phyloP scores from a whole-genome alignment of 352 stramenopile genomes.

The Phytopythium ostracodes region DNA sequence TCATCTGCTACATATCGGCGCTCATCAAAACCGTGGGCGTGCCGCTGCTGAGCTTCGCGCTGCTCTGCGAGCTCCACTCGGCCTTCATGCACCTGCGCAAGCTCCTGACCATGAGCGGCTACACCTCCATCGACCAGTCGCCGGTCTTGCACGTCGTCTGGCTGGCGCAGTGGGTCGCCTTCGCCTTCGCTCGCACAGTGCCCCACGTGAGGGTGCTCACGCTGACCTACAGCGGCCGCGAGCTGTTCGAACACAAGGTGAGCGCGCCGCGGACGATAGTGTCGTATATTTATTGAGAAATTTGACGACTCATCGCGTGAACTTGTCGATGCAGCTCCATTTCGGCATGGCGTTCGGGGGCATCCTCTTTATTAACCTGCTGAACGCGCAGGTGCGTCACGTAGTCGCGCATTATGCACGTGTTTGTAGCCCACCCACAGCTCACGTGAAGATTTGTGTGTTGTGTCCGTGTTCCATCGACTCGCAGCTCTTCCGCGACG shows the following conservation, averaged over 20 bases:
- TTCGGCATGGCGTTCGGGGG: constrained; percentile 73
- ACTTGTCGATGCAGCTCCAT: constrained; percentile 26
- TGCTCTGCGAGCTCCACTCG: constrained; percentile 78
- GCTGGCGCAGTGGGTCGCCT: constrained; percentile 52
- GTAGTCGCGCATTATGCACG: too few species aligned
- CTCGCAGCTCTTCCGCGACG: constrained; percentile 50
- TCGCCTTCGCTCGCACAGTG: constrained; percentile 35
- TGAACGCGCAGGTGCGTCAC: constrained; percentile 49
- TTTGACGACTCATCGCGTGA: not conserved
- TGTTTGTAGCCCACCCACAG: too few species aligned
- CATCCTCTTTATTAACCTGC: constrained; percentile 71
- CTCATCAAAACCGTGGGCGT: constrained; percentile 70
- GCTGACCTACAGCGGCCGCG: constrained; percentile 38
- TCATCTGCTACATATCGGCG: constrained; percentile 78
- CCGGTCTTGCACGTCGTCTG: constrained; percentile 37
- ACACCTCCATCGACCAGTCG: constrained; percentile 22
- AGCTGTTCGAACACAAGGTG: constrained; percentile 46
- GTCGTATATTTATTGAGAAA: too few species aligned
- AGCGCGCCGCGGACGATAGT: not conserved
- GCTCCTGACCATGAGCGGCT: constrained; percentile 65
- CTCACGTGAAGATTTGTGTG: not conserved
- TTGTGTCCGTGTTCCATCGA: not conserved
- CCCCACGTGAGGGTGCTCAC: constrained; percentile 40
- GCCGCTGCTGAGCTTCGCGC: constrained; percentile 62
- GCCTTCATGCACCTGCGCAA: constrained; percentile 75